Base-by-base conservation (phyloP, 2,329 filamentous ascomycete genomes). In the Calonectria crousiana region DNA sequence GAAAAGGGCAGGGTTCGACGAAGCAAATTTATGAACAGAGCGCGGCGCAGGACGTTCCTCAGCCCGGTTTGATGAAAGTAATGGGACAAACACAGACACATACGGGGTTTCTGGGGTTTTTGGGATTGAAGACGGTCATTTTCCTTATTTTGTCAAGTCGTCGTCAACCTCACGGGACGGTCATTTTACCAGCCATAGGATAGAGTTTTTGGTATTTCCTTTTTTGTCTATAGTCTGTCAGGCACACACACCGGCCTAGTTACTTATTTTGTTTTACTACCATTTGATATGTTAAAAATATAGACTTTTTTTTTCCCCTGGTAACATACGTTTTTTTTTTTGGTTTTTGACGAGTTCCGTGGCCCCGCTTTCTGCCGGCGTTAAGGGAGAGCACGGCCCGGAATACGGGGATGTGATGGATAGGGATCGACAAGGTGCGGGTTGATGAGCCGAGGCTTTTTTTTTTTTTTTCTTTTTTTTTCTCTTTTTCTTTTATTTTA, bases 21-120 rank as follows among this genome's bases (percentile, higher is more conserved):
- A 52, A 68, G 56, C 56, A 68, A 34, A 51, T 44, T 72, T 41
- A 62, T 68, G 70, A 72, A 53, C 53, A 68, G 52, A 56, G 28
- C 49, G 44, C 65, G 47, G 65, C 64, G 64, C n/a, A 34, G 47
- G 23, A 62, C 44, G 52, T 51, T 64, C n/a, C 34, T 64, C 47
- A 36, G 58, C 58, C 41, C 52, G 6, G 69, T 72, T 38, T 67
- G 47, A 72, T 49, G 52, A 72, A 44, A 41, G 30, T 51, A 44
- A 41, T 38, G 34, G 64, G 64, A 67, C 58, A 28, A 44, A 38
- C 38, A 62, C 26, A 28, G 52, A 38, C 38, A 62, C 26, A 41
- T 13, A 41, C 23, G 56, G 56, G 56, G 56, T 62, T 62, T 62
- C 30, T 34, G 28, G 52, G 30, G 20, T 38, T 36, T 36, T 62